Conservation (phyloP, 768 basidiomycete species). For the Fistulinella prunicolor region DNA sequence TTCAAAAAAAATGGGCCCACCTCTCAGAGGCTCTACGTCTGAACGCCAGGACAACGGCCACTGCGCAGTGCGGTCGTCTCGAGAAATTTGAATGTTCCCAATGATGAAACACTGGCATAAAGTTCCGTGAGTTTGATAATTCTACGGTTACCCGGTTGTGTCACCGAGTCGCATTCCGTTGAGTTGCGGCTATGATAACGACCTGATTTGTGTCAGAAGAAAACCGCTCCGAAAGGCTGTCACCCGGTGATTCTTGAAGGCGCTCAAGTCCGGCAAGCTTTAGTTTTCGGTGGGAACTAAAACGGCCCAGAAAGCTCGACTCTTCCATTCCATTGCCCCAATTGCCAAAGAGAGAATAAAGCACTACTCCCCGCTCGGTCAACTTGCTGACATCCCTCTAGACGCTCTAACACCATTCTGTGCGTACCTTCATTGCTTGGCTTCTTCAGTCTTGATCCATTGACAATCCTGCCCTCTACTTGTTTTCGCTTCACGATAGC, state of each 20-base stretch:
- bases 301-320: constrained; percentile 23
- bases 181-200: constrained; percentile 12
- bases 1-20: too few species aligned
- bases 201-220: constrained; percentile 10
- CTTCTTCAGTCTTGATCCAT: constrained; percentile 9
- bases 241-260: constrained; percentile 6
- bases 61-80: too few species aligned
- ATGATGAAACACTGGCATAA: too few species aligned
- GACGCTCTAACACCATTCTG: constrained; percentile 30
- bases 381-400: constrained; percentile 15
- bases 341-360: constrained; percentile 38
- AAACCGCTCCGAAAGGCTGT: constrained; percentile 7
- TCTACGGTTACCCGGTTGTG: too few species aligned
- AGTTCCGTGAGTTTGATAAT: too few species aligned
- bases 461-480: constrained; percentile 4
- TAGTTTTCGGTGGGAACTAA: constrained; percentile 30
- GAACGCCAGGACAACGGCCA: too few species aligned
- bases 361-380: constrained; percentile 23
- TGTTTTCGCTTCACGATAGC: neutral
- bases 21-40: too few species aligned
- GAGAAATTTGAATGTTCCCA: too few species aligned
- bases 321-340: constrained; percentile 31
- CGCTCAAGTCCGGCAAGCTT: constrained; percentile 18
- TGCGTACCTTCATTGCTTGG: constrained; percentile 13
- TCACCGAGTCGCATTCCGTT: too few species aligned